Evolutionary conservation across 164 flowering plant genomes (phyloP), one percentile per base, ranked within the genome.

Genomic region (Santalum album): DNA sequence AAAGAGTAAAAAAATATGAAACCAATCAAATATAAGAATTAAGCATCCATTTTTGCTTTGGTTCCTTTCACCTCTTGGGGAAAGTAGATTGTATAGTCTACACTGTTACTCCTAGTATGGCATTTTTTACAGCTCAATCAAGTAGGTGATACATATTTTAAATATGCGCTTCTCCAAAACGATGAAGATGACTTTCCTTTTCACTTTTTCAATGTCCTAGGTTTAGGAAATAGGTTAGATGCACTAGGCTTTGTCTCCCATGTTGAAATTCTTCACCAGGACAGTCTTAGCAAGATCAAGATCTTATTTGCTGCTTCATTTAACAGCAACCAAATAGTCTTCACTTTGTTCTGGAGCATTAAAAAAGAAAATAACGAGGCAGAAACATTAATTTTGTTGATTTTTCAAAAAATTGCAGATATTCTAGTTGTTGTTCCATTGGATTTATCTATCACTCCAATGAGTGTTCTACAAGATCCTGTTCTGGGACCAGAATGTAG

Each of bases 401-500:
- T 56, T 54, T 58, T 46, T 21, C 10, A 21, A 32, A 44, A 52
- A 51, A 32, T n/a, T 51, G 50, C 78, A 92, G 96, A 79, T 26
- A 53, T 87, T 59, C 58, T 84, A 15, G 64, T 94, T 25, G 95
- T 87, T 60, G 96, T 87, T 61, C 99, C 97, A 1, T 73, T 94
- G 7, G 78, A 90, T 73, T 70, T 89, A 44, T 86, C 97, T 17
- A 90, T 94, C 35, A 90, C 97, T 52, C 99, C 97, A 16, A 94
- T 90, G 97, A 78, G 96, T 63, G 97, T 94, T 24, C 53, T 87
- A 56, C 81, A 94, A 76, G 99, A 94, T 59, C 86, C 97, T 59
- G 40, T 69, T 11, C 25, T 82, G 32, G 97, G 97, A 58, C 79
- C 81, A 2, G 88, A 78, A 60, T 94, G 99, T 66, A 74, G 91